Evolutionary conservation across 176 grass and related monocot species (phyloP), one percentile per base, ranked within the genome.

Genomic region (Lolium perenne): DNA sequence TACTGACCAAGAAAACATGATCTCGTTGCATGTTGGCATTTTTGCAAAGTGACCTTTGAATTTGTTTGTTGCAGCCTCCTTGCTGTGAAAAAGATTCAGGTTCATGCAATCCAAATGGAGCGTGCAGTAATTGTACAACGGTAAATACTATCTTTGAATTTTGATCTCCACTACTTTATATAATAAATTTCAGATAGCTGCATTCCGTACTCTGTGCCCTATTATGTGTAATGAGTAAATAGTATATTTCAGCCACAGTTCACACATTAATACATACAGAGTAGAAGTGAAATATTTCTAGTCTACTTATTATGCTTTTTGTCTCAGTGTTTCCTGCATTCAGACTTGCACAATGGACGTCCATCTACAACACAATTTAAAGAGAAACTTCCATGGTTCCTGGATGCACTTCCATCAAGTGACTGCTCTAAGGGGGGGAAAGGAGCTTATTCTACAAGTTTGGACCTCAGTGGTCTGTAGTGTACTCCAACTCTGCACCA

Each of bases 331-430:
- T 95, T 96, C 71, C 83, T 88, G 59, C 74, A 80, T 78, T 92
- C 92, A 80, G 90, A 96, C 73, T 92, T 99, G 79, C 90, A 99
- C 76, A 84, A 91, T 76, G 94, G 94, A 3, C 94, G 97, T 23
- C 97, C 97, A 61, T 95, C 93, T 9, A 99, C 90, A 81, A 50
- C n/a, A 35, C 90, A 96, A 53, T 99, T 99, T 77, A 93, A 67
- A 83, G 92, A 94, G 78, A 99, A 95, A 74, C 86, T 99, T 79
- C 97, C 97, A 77, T 99, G 97, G 97, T 99, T 99, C 92, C 92
- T 99, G 38, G 82, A 96, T 88, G 97, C 97, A 77, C 88, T 99
- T 75, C 97, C 97, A 79, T 99, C 97, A 18, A 89, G 81, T 80
- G 92, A 99, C 84, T 99, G 97, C 89, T 92, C 97, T 65, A 99